phyloP scores from a whole-genome alignment of 495 filamentous ascomycete genomes.

The Letharia lupina region DNA sequence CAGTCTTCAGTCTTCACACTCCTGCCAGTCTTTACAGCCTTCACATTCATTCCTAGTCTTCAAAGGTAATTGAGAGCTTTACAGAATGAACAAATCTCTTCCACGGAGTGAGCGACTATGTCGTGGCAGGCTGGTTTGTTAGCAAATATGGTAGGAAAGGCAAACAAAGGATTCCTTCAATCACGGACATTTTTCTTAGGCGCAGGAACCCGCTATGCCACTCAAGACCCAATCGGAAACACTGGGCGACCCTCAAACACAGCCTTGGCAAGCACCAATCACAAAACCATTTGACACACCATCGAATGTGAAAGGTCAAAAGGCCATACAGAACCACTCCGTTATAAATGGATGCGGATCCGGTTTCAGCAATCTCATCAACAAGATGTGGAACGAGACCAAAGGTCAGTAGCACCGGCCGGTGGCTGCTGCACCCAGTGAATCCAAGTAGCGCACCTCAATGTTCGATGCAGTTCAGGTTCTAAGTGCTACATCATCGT shows the following conservation, averaged over 20 bases:
- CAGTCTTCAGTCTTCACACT: neutral
- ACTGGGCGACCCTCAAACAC: neutral
- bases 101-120: neutral
- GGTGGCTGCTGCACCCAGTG: neutral
- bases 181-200: neutral
- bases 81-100: neutral
- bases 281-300: neutral
- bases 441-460: neutral
- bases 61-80: neutral
- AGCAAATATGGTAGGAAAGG: conserved; percentile 1
- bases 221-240: neutral
- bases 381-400: neutral
- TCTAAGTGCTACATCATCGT: neutral
- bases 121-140: neutral
- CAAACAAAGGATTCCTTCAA: neutral
- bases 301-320: neutral
- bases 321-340: neutral
- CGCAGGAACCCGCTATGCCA: neutral
- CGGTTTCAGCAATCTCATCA: neutral
- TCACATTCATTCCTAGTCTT: neutral
- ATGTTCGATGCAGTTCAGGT: neutral
- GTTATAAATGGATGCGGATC: neutral
- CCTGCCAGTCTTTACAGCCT: neutral
- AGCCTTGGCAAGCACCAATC: neutral
- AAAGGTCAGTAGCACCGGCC: neutral